Evolutionary conservation across 192 early-diverging fungal species (phyloP), one percentile per base, ranked within the genome.

Genomic region (Coemansia erecta): DNA sequence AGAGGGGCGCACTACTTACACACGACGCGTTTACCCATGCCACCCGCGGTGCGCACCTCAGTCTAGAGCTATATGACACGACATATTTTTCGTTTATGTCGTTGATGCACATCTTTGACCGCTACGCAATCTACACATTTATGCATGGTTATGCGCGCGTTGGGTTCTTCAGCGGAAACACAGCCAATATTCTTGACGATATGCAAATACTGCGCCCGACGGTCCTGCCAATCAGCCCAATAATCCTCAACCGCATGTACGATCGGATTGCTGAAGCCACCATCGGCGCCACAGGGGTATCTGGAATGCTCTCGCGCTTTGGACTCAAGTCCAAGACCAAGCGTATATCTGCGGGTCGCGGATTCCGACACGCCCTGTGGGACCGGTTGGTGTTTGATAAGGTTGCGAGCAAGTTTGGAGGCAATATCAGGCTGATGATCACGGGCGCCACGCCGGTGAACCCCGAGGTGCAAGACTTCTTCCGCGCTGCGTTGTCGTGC

Each of bases 311-410:
- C 5, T 77, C 82, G 11, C 77, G 83, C 33, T 49, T 61, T 19
- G 87, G 63, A 8, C 56, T 81, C 39, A 82, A 71, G 23, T 60
- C 53, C 61, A 87, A 86, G 46, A 26, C 84, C 26, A 84, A 77
- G 31, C 82, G 83, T 14, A 63, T 90, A 8, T 58, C 61, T 2
- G 71, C 76, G 18, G 65, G 73, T 40, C 82, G 85, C 18, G 71
- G 83, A 0, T 56, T 83, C 17, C 85, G 77, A 3, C 90, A 94
- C 60, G 55, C 81, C 14, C 48, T 96, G 19, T 96, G 92, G 92
- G 94, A 96, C 63, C 81, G 82, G 26, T 58, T 96, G 22, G 61
- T 96, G 15, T 96, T 94, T 65, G 82, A 78, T 72, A 94, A 94
- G 58, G 70, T 93, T 26, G 85, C 86, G 50, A 73, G 72, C 19